Evolutionary conservation across 768 basidiomycete genomes (phyloP), one percentile per base, ranked within the genome.

Genomic region (Tricholoma sp.): DNA sequence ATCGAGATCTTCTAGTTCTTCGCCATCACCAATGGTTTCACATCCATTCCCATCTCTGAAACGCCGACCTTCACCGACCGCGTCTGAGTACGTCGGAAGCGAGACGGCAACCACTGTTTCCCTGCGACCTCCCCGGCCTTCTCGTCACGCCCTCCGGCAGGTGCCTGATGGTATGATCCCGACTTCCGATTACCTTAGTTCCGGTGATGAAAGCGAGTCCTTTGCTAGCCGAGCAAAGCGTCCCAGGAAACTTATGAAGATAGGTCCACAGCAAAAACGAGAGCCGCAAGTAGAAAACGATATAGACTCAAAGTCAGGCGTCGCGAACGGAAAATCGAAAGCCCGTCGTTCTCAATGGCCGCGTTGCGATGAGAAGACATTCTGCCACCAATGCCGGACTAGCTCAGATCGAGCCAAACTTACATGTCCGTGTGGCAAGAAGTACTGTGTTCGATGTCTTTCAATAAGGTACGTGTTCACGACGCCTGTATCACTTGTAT

Each of bases 341-440:
- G 11, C 47, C 8, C 3, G 12, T 12, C n/a, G 24, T 27, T 27
- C 4, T 4, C 4, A 59, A 5, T 63, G 57, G 63, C 59, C 51
- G 6, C 14, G 31, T 29, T 61, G 57, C 22, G 29, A 34, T 18
- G 18, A 35, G n/a, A 41, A 57, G 0, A 39, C 50, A 4, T 66
- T 59, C 54, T 71, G 70, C 37, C 67, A 69, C 32, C 67, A 69
- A 34, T 67, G 66, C 32, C 52, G 65, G 10, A 5, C 19, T 7
- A 57, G 31, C 10, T 53, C 54, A 3, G 29, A 39, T n/a, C 18
- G 11, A 19, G 41, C 50, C 12, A 64, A 66, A 37, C 34, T 59
- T 34, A 27, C 24, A 16, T 66, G 65, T 31, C 31, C 49, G 0
- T 57, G 55, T 21, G 22, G n/a, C 37, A 66, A 62, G 54, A 56